phyloP scores from a whole-genome alignment of 192 early-diverging fungal species.

The Coemansia sp. region DNA sequence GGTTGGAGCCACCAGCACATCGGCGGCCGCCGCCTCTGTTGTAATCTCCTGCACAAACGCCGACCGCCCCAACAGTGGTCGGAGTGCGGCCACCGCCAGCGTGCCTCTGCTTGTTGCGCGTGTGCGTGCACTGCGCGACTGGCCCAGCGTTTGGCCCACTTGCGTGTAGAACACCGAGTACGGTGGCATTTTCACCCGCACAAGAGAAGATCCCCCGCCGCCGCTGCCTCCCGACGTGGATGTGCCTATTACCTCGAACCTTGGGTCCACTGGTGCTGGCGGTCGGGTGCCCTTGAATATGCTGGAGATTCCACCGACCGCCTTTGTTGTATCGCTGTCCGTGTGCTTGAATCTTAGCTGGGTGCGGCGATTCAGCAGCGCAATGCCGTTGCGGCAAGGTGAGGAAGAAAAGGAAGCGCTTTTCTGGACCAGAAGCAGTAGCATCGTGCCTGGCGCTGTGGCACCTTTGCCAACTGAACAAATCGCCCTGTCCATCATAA shows the following conservation, averaged over 20 bases:
- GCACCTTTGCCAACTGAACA: neutral
- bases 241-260: conserved; percentile 30
- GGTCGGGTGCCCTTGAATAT: conserved; percentile 15
- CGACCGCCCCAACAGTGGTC: conserved; percentile 37
- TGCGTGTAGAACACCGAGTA: conserved; percentile 39
- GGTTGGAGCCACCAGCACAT: conserved; percentile 66
- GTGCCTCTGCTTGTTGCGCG: conserved; percentile 21
- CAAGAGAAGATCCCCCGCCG: conserved; percentile 17
- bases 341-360: neutral
- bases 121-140: conserved; percentile 15
- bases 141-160: conserved; percentile 37
- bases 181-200: conserved; percentile 38
- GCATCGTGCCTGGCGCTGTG: neutral
- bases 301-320: conserved; percentile 17
- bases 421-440: neutral
- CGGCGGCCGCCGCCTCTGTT: conserved; percentile 59
- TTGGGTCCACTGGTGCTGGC: conserved; percentile 39
- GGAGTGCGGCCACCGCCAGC: conserved; percentile 21
- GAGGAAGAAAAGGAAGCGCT: neutral
- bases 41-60: conserved; percentile 48
- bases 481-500: neutral
- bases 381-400: conserved; percentile 2
- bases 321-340: neutral
- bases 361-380: conserved; percentile 6
- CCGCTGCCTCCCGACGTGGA: neutral